A percentile compares a stretch with the other conserved stretches of the same genome.
Conservation (phyloP, 495 filamentous ascomycete species). For the Hyaloscypha hepaticicola region DNA sequence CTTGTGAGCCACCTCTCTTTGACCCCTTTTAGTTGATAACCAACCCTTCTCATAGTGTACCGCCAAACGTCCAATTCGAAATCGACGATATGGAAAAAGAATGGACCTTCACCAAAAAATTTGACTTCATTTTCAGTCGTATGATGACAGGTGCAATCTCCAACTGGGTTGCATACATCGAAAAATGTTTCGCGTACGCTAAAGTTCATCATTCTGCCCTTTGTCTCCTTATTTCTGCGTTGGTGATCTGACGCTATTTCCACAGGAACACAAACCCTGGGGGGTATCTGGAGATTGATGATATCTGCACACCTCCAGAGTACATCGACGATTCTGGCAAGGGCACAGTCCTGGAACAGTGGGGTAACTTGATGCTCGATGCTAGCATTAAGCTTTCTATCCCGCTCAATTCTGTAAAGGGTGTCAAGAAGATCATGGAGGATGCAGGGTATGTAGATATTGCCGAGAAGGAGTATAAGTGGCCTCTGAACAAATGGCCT, state of each 20-base stretch:
- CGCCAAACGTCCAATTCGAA: conserved; percentile 34
- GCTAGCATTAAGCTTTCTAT: not conserved
- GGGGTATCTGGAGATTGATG: conserved; percentile 37
- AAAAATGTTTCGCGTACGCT: not conserved
- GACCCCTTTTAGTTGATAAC: not conserved
- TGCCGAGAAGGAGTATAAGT: not conserved
- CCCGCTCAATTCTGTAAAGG: not conserved
- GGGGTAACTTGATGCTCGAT: not conserved
- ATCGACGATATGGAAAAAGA: conserved; percentile 34
- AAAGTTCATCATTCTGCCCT: too few relatives aligned
- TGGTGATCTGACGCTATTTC: conserved; percentile 46
- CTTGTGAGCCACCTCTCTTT: not conserved
- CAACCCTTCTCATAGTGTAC: conserved; percentile 3
- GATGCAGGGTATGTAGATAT: not conserved
- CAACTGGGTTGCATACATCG: conserved; percentile 3
- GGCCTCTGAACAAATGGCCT: not conserved
- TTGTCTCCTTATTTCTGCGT: too few relatives aligned
- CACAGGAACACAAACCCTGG: conserved; percentile 49
- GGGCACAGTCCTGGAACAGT: not conserved
- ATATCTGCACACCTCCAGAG: not conserved
- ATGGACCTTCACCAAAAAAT: conserved; percentile 31
- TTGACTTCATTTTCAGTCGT: conserved; percentile 33
- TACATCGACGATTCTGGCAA: not conserved
- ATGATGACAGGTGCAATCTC: conserved; percentile 13
- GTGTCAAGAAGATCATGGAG: not conserved